A percentile compares a stretch with the other conserved stretches of the same genome.
phyloP scores from a whole-genome alignment of 495 filamentous ascomycete species.

The Cercophora sp. region DNA sequence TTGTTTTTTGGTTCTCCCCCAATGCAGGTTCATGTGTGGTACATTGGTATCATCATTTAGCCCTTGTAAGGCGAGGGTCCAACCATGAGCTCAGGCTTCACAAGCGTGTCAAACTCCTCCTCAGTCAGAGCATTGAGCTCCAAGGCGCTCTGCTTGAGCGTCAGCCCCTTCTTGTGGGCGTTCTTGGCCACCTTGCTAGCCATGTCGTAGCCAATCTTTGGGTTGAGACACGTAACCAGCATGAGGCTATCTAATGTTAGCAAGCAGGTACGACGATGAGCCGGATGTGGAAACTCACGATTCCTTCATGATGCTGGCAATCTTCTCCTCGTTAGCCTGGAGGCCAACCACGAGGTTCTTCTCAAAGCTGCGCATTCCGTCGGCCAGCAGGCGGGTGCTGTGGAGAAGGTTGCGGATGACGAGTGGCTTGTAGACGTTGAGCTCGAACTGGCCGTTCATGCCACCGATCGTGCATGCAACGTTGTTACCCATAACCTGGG shows the following conservation, averaged over 20 bases:
- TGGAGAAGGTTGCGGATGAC: conserved; percentile 93
- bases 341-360: conserved; percentile 86
- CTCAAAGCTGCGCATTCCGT: conserved; percentile 93
- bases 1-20: no score
- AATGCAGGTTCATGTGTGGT: neutral
- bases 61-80: conserved; percentile 62
- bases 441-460: conserved; percentile 97
- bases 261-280: no score
- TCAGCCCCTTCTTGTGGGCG: conserved; percentile 95
- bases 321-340: conserved; percentile 88
- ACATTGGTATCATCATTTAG: no score
- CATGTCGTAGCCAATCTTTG: conserved; percentile 98
- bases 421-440: conserved; percentile 98
- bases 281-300: conserved; percentile 49
- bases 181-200: conserved; percentile 98
- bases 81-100: conserved; percentile 96
- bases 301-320: conserved; percentile 82
- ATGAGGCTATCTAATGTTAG: no score
- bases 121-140: conserved; percentile 86
- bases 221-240: conserved; percentile 97
- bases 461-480: conserved; percentile 85
- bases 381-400: conserved; percentile 77
- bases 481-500: conserved; percentile 97
- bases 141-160: conserved; percentile 89
- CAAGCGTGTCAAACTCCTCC: conserved; percentile 86